Evolutionary conservation across 1,284 basidiomycete genomes (phyloP), one percentile per base, ranked within the genome.

Genomic region (Leccinum proliferum): DNA sequence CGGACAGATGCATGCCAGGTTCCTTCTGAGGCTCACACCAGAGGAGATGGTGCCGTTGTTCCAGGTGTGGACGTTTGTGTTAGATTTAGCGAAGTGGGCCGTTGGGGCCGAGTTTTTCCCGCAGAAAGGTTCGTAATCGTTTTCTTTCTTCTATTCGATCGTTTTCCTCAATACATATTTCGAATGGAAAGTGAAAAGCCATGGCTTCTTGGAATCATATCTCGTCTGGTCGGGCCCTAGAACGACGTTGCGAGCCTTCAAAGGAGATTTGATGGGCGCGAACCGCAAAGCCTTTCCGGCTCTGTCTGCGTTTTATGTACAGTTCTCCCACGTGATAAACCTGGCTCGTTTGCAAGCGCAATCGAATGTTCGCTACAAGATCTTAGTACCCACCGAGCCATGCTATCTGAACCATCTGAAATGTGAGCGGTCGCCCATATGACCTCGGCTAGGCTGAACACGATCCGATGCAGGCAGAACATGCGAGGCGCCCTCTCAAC

Each of bases 161-260:
- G 12, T 41, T 41, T 15, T 18, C 43, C 18, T 46, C n/a, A 10
- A 18, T 46, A 2, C n/a, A n/a, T 18, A 2, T 46, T 46, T 46
- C 10, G 43, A 4, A 18, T 46, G 43, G 43, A 46, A 46, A 46
- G 43, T n/a, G n/a, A 11, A n/a, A 46, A 46, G 3, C 35, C 35
- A 10, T n/a, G 35, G 37, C 37, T 46, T 3, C 10, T 46, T 46
- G 43, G 43, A 46, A 46, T 11, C 5, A 12, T 52, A 52, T 6
- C 21, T 52, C 11, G 21, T 58, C n/a, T 67, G 68, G 68, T 69
- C 67, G 0, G 63, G 68, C 5, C 66, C 67, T 1, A 11, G 9
- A 1, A 60, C 39, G 8, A 68, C 57, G 2, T 50, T 66, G 15
- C 59, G 48, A 34, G 64, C 64, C 12, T 68, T 69, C 18, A 59